A percentile compares a stretch with the other conserved stretches of the same genome.
Conservation (phyloP, 192 early-diverging fungal genomes). For the Rhizophagus sp. region DNA sequence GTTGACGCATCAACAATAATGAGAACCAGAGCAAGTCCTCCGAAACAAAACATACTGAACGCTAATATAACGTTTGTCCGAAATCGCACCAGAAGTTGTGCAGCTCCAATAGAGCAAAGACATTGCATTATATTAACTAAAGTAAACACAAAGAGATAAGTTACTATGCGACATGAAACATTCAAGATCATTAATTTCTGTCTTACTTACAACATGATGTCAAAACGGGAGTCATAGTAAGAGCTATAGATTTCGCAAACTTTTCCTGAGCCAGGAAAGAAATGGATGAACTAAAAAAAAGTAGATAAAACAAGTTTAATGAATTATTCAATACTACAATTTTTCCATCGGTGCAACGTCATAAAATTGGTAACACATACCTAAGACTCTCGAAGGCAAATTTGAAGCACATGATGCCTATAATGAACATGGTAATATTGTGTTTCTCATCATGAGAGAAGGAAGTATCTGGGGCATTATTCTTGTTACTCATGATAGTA, state of each 20-base stretch:
- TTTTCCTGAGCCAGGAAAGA: not conserved
- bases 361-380: not conserved
- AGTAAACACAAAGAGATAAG: not conserved
- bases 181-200: not conserved
- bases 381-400: conserved; percentile 48
- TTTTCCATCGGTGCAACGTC: no score
- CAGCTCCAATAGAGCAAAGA: conserved; percentile 52
- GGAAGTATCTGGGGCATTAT: not conserved
- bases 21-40: conserved; percentile 44
- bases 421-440: conserved; percentile 54
- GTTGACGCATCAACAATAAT: conserved; percentile 49
- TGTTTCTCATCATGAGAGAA: conserved; percentile 49
- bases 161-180: conserved; percentile 30
- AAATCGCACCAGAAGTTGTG: conserved; percentile 51
- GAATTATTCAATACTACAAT: no score
- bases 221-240: conserved; percentile 33
- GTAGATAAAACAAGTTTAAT: not conserved
- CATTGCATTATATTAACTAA: conserved; percentile 43
- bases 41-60: conserved; percentile 46
- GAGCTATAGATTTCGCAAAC: conserved; percentile 20
- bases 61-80: conserved; percentile 43
- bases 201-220: conserved; percentile 25
- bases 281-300: not conserved
- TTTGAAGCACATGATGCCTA: conserved; percentile 62
- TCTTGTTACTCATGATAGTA: no score